Base-by-base conservation (phyloP, 345 rosid genomes). In the Ceriops tagal region DNA sequence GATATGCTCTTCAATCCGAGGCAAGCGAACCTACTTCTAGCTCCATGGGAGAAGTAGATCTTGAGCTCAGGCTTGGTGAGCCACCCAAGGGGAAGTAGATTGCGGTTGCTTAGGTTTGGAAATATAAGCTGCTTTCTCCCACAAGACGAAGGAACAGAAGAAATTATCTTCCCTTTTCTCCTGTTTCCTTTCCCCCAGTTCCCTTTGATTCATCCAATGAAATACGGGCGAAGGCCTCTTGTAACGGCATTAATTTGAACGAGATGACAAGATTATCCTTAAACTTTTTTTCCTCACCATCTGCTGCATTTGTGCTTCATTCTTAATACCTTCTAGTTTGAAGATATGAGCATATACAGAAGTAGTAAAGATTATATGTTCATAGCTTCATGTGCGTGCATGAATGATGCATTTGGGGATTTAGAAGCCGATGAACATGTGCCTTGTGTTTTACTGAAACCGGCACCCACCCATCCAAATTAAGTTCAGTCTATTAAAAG, bases 1-100 rank as follows among this genome's bases (percentile, higher is more conserved):
- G 65, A 13, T 71, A 27, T 52, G 51, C 67, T 57, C 64, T 64
- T 71, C 80, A 71, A 60, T 67, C 75, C 58, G 76, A 79, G 73
- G 79, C 71, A 27, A 61, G 56, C 69, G 81, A 80, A 64, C 65
- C 80, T 20, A 62, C 62, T 65, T 53, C 69, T 18, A 67, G 43
- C 52, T 75, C 81, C 74, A 64, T 68, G 64, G 88, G 86, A 20
- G 89, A 81, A 43, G 72, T 92, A 81, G 96, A 92, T 82, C 97
- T 92, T 78, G 97, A 92, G 85, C 92, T 92, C 72, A 82, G 93
- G 85, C 93, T 92, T 72, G 96, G 97, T 57, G 60, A 79, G 68
- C 77, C 86, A n/a, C 77, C 85, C 58, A 73, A 82, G 43, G 80
- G 83, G 72, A 86, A 82, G 71, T 85, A 80, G 80, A 15, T 7